phyloP scores from a whole-genome alignment of 1,284 basidiomycete species.

The Papiliotrema nemorosa region DNA sequence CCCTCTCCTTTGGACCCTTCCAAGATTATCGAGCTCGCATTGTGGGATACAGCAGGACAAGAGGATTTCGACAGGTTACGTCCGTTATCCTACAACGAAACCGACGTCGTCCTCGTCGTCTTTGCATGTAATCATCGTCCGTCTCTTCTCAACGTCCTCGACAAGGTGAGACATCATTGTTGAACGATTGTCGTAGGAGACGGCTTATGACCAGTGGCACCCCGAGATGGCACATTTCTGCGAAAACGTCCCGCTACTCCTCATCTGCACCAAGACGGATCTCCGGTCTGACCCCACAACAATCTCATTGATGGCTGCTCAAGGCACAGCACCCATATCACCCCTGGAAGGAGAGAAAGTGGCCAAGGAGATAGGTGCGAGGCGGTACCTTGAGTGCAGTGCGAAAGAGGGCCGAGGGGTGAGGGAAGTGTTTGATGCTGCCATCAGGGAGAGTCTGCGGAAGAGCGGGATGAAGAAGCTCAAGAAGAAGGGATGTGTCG shows the following conservation, averaged over 20 bases:
- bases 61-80: slow-evolving; percentile 95
- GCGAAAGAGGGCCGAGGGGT: slow-evolving; percentile 88
- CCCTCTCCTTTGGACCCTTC: slow-evolving; percentile 65
- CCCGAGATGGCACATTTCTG: slow-evolving; percentile 98
- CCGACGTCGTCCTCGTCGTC: slow-evolving; percentile 92
- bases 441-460: slow-evolving; percentile 80
- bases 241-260: slow-evolving; percentile 84
- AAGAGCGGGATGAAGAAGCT: slow-evolving; percentile 61
- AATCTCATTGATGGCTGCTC: slow-evolving; percentile 84
- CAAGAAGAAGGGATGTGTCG: slow-evolving; percentile 74
- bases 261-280: slow-evolving; percentile 93
- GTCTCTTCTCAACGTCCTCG: slow-evolving; percentile 87
- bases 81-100: slow-evolving; percentile 92
- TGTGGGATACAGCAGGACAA: slow-evolving; percentile 98
- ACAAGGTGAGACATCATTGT: slow-evolving; percentile 52
- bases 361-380: slow-evolving; percentile 89
- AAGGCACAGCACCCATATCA: slow-evolving; percentile 80
- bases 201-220: slow-evolving; percentile 72
- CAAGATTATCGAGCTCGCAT: slow-evolving; percentile 85
- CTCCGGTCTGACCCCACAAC: slow-evolving; percentile 83
- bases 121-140: slow-evolving; percentile 97
- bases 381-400: slow-evolving; percentile 84
- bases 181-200: not conserved
- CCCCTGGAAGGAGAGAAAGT: slow-evolving; percentile 72
- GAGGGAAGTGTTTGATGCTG: slow-evolving; percentile 86